Conservation (phyloP, 2,329 filamentous ascomycete genomes). For the Fusarium veterinarium region DNA sequence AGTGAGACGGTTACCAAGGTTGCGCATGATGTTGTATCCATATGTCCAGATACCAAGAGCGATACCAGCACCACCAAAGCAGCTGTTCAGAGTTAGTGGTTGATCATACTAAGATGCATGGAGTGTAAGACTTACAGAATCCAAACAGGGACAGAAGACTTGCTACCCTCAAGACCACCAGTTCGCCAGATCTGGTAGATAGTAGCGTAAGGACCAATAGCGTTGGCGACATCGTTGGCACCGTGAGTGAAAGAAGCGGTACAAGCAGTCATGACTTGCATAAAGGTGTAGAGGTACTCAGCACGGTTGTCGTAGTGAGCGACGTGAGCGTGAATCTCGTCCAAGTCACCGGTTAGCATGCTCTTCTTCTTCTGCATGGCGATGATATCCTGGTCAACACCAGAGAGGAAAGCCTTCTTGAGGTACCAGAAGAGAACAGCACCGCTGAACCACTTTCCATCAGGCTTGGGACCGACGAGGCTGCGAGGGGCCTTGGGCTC, state of each 20-base stretch:
- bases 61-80: conserved; percentile 63
- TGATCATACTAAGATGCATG: rapidly evolving
- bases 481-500: conserved; percentile 29
- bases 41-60: conserved; percentile 71
- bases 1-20: conserved; percentile 71
- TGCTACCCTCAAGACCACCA: conserved; percentile 55
- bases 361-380: conserved; percentile 55
- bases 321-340: conserved; percentile 66
- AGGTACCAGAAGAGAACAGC: conserved; percentile 41
- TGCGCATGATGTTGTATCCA: conserved; percentile 74
- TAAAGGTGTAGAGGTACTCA: conserved; percentile 71
- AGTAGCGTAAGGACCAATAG: conserved; percentile 71
- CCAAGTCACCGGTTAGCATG: conserved; percentile 63
- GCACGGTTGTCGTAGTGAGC: conserved; percentile 68
- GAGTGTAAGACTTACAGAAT: conserved; percentile 55
- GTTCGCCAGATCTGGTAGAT: conserved; percentile 70
- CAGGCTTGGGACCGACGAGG: conserved; percentile 38
- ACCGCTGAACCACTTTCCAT: conserved; percentile 10
- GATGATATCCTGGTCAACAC: conserved; percentile 45
- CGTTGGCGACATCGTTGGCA: conserved; percentile 74
- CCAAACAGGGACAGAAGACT: conserved; percentile 68
- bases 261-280: conserved; percentile 70
- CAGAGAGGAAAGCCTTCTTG: conserved; percentile 41
- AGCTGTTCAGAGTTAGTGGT: conserved; percentile 27
- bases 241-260: conserved; percentile 75